Evolutionary conservation across 495 filamentous ascomycete genomes (phyloP).

Genomic region (Recurvomyces mirabilis): DNA sequence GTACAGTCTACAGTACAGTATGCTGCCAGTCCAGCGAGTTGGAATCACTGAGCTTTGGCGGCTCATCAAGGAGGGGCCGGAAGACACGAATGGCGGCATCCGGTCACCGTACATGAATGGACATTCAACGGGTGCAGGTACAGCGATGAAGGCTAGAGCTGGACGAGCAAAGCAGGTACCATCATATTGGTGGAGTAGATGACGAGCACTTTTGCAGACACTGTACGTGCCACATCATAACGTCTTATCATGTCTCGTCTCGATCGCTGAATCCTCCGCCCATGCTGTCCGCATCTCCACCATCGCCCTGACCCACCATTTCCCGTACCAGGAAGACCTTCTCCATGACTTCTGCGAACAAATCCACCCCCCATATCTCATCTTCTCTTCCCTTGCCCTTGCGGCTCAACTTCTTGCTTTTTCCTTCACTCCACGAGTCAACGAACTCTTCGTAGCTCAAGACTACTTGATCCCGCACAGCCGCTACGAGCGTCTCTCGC

Average conservation of each 20-base stretch:
- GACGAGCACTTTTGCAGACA: neutral
- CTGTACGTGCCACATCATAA: neutral
- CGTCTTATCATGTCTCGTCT: neutral
- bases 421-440: constrained; percentile 31
- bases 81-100: neutral
- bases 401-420: constrained; percentile 37
- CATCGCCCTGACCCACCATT: constrained; percentile 10
- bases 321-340: constrained; percentile 16
- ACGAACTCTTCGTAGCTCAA: constrained; percentile 31
- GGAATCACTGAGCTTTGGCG: constrained; percentile 79
- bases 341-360: constrained; percentile 28
- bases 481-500: constrained; percentile 31
- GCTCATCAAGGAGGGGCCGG: constrained; percentile 45
- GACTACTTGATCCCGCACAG: constrained; percentile 31
- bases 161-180: neutral
- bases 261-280: constrained; percentile 13
- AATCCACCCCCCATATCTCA: constrained; percentile 31
- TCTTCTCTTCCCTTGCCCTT: constrained; percentile 54
- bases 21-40: constrained; percentile 75
- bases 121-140: neutral
- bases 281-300: constrained; percentile 2
- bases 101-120: constrained; percentile 2
- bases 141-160: neutral
- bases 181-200: constrained; percentile 11
- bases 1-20: constrained; percentile 96